Base-by-base conservation (phyloP, 2,329 filamentous ascomycete genomes). In the Talaromyces sp. region DNA sequence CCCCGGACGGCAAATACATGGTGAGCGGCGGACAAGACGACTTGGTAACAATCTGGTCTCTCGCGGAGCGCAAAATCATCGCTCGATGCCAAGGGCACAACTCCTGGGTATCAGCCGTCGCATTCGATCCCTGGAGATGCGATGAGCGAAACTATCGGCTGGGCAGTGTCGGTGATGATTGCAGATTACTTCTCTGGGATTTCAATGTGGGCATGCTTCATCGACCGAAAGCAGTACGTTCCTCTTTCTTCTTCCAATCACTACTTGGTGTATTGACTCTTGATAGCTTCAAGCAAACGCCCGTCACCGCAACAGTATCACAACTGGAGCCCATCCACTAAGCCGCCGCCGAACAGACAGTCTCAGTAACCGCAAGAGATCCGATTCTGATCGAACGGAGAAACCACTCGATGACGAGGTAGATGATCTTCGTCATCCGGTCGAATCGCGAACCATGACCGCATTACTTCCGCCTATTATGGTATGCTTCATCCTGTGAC, bases 131-230 rank as follows among this genome's bases (percentile, higher is more conserved):
- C 0, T 99, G 95, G 95, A 87, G 93, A 68, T 99, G 95, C 73
- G 95, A 99, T 73, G 92, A 96, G 74, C 88, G 90, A 71, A 98
- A 92, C 72, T 99, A 99, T 78, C 87, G 95, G 1, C 97, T 99
- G 72, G 95, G 95, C 35, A 97, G 92, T 72, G 94, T 99, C 0
- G 95, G 94, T 14, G 94, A 98, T 75, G 95, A 99, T 75, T 92
- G 93, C 71, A 86, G 93, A 65, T 82, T 99, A 19, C 87, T 97
- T 66, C 82, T 99, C 13, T 99, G 95, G 95, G 95, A 99, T 80
- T 99, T 99, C 76, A 97, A 90, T 69, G 92, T 97, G 49, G 93
- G 93, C 71, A 98, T 98, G 94, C 84, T 99, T 71, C 91, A 96
- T 77, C 86, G 93, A 66, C 94, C 95, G 22, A 94, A 94, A 79